Conservation (phyloP, 2,329 filamentous ascomycete genomes). For the Penicillium brasilianum region DNA sequence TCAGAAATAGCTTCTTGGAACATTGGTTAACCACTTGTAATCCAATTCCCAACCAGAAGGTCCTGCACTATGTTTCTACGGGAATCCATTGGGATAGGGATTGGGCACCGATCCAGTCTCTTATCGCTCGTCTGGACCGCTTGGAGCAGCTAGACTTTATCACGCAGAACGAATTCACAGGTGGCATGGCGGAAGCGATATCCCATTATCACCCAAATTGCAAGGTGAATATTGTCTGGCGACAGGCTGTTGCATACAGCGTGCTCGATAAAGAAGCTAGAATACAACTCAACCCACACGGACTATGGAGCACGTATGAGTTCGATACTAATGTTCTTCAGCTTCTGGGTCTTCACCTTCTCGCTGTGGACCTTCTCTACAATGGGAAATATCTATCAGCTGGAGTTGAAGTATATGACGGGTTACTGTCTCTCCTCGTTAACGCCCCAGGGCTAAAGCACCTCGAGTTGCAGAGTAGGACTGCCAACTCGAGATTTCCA, state of each 20-base stretch:
- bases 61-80: not conserved
- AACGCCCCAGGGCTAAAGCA: conserved; percentile 11
- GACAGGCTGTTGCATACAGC: conserved; percentile 1
- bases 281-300: not conserved
- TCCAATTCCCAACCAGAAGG: no score
- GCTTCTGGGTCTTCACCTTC: conserved; percentile 5
- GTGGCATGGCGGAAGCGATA: conserved; percentile 5
- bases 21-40: conserved; percentile 1
- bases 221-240: not conserved
- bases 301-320: not conserved
- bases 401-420: not conserved
- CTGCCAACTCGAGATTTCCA: not conserved
- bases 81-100: not conserved
- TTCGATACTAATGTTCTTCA: conserved; percentile 14
- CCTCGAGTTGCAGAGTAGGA: not conserved
- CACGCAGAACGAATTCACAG: not conserved
- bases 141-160: conserved; percentile 11
- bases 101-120: conserved; percentile 11
- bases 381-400: no score
- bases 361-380: not conserved
- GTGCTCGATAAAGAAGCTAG: not conserved
- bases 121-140: conserved; percentile 7
- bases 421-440: conserved; percentile 12
- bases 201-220: conserved; percentile 12
- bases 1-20: conserved; percentile 11